Evolutionary conservation across 106 monocot genomes (phyloP), one percentile per base, ranked within the genome.

Genomic region (Xerophyta viscosa): DNA sequence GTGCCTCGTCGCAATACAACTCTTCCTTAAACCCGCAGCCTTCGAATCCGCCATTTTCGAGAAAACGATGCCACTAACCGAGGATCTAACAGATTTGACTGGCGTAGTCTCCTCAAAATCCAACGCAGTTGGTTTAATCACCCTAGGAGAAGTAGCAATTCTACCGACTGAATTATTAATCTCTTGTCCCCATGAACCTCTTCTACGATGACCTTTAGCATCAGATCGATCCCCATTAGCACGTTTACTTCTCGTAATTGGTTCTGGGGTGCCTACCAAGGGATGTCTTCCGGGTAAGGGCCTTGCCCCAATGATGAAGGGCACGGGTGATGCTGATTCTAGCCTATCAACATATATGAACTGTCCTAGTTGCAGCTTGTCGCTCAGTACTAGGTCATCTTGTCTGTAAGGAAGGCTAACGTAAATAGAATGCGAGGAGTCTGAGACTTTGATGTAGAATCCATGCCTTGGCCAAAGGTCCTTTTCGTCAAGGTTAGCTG

Each of bases 361-460:
- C 66, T 98, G 98, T 8, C 98, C 98, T 0, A 98, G 66, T 44
- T 98, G 89, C 41, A 98, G 65, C 66, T 80, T 82, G 86, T 98
- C 86, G 75, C 75, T 76, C 20, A 98, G 71, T 22, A 98, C 82
- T 12, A 90, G 82, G 21, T 98, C 89, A 41, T 73, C 82, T 56
- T 98, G 89, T 45, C 78, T 74, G 10, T 66, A 28, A 2, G 96
- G 89, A 2, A 98, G 65, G 57, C 58, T 77, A 52, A 54, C 81
- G 52, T 90, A 98, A 61, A 86, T 75, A 15, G 89, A 89, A 41
- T 80, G 76, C 19, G 96, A 82, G 10, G 84, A 84, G 29, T 98
- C 96, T 5, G 96, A 89, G 29, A 98, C 76, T 42, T 98, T 98
- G 54, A 98, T 60, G 62, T 90, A 90, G 74, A 98, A 98, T 2